Percentiles rank a stretch among this genome's conserved stretches.
phyloP scores from a whole-genome alignment of 2,329 filamentous ascomycete species.

The Acrocalymma vagum region DNA sequence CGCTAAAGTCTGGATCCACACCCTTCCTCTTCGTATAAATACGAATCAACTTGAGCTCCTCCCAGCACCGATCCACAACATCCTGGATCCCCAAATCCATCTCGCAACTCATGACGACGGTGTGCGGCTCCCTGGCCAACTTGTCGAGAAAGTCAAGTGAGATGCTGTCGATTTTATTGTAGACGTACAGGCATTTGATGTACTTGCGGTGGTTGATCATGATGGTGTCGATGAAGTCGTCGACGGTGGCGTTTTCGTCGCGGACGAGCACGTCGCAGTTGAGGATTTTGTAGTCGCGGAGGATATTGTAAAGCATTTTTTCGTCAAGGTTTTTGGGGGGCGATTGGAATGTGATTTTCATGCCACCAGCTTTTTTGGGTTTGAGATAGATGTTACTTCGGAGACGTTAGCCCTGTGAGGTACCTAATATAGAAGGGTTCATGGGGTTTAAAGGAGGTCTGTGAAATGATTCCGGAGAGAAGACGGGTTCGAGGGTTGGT shows the following conservation, averaged over 20 bases:
- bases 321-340: constrained; percentile 93
- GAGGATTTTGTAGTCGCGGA: constrained; percentile 97
- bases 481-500: neutral
- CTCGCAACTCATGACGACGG: constrained; percentile 97
- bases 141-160: constrained; percentile 92
- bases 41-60: constrained; percentile 87
- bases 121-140: constrained; percentile 90
- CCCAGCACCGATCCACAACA: constrained; percentile 94
- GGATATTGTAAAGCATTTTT: constrained; percentile 97
- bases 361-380: constrained; percentile 91
- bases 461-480: too few relatives aligned
- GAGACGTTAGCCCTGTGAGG: constrained; percentile 4
- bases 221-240: constrained; percentile 99
- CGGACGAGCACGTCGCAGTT: constrained; percentile 96
- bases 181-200: constrained; percentile 92
- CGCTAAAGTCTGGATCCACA: constrained; percentile 84
- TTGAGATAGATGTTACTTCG: constrained; percentile 95
- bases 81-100: constrained; percentile 92
- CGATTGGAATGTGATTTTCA: constrained; percentile 96
- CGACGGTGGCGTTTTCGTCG: constrained; percentile 91
- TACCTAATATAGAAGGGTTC: too few relatives aligned
- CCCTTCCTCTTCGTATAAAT: constrained; percentile 98
- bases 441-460: too few relatives aligned
- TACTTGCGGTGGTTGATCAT: constrained; percentile 99
- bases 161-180: constrained; percentile 99